Conservation (phyloP, 1,284 basidiomycete genomes). For the Sporisorium reilianum region DNA sequence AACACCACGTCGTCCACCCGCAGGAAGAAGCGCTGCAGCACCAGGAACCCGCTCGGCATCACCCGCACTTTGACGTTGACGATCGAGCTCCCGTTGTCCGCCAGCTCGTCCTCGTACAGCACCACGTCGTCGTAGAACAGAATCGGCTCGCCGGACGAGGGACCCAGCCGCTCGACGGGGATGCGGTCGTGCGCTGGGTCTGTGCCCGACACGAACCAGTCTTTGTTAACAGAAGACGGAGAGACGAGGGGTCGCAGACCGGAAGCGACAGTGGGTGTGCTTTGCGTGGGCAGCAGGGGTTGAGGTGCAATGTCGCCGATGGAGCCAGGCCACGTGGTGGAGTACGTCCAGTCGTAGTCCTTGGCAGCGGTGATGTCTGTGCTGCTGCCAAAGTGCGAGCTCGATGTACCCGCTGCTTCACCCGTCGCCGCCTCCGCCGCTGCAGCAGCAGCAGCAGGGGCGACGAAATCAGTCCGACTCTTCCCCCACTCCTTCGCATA, state of each 20-base stretch:
- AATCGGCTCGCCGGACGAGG: conserved; percentile 64
- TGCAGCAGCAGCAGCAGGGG: background rate
- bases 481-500: conserved; percentile 94
- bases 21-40: conserved; percentile 90
- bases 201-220: conserved; percentile 43
- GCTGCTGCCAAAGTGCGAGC: conserved; percentile 49
- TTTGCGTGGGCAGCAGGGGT: conserved; percentile 11
- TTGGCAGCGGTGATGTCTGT: conserved; percentile 55
- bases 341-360: conserved; percentile 96
- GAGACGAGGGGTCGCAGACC: conserved; percentile 4
- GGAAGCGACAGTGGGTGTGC: background rate
- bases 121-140: conserved; percentile 68
- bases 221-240: background rate
- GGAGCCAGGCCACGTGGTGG: conserved; percentile 85
- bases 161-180: conserved; percentile 62
- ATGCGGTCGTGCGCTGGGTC: conserved; percentile 64
- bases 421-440: background rate
- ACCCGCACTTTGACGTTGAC: conserved; percentile 75
- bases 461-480: conserved; percentile 76
- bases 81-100: conserved; percentile 67
- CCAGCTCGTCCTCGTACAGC: conserved; percentile 67
- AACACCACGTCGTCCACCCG: conserved; percentile 96
- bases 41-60: conserved; percentile 95
- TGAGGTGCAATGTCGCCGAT: conserved; percentile 25
- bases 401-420: background rate